These are phyloP conservation scores for Otatea glauca DNA, from an alignment of 176 grass and related monocot species.

Conservation along the genomic window DNA sequence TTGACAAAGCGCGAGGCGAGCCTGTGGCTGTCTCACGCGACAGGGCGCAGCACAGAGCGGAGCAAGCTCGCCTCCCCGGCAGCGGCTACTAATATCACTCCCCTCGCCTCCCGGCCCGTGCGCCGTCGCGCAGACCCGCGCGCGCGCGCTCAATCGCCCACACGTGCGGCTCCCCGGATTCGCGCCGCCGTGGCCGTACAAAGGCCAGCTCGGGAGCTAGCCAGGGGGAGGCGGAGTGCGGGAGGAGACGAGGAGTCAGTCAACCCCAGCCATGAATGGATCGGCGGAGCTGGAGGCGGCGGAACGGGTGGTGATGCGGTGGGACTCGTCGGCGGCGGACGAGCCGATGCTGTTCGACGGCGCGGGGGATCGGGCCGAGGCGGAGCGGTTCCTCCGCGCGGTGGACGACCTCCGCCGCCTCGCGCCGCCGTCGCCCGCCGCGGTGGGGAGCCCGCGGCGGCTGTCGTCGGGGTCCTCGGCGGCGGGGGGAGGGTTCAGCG, in stretches of 20 bases:
- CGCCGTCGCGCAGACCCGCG: conserved; percentile 42
- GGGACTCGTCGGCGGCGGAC: conserved; percentile 54
- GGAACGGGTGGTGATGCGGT: conserved; percentile 59
- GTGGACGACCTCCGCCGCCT: conserved; percentile 68
- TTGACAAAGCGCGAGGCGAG: not conserved
- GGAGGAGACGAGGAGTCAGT: conserved; percentile 37
- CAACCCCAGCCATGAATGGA: conserved; percentile 57
- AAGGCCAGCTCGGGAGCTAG: conserved; percentile 27
- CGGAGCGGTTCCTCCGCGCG: conserved; percentile 70
- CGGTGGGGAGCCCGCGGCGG: conserved; percentile 58
- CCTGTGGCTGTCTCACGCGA: not conserved
- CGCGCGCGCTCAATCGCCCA: conserved; percentile 26
- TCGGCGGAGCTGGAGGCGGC: conserved; percentile 66
- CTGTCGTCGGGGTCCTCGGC: conserved; percentile 47
- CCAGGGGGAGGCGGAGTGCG: not conserved
- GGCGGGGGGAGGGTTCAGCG: not conserved
- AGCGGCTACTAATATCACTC: conserved; percentile 25
- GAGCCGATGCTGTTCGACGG: conserved; percentile 63
- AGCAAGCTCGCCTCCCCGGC: conserved; percentile 16
- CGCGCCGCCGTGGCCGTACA: conserved; percentile 51
- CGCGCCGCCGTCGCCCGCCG: conserved; percentile 42
- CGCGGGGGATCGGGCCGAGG: conserved; percentile 51
- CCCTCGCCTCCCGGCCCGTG: conserved; percentile 35
- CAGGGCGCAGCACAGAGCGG: conserved; percentile 28
- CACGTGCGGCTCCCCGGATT: conserved; percentile 68